Conservation (phyloP, 2,329 filamentous ascomycete genomes). For the Fusarium hainanense region DNA sequence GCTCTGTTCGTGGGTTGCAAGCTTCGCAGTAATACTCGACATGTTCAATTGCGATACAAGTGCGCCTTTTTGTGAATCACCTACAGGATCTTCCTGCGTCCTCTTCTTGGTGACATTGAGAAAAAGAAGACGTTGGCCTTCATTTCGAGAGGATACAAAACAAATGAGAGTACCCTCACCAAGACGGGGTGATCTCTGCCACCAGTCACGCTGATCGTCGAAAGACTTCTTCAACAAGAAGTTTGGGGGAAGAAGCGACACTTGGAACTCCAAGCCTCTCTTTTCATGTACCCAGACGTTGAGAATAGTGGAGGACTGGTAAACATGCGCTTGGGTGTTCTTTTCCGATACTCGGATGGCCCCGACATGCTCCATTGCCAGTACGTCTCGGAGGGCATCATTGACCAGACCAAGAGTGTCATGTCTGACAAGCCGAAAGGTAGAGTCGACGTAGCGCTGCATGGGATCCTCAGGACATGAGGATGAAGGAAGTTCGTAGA, state of each 20-base stretch:
- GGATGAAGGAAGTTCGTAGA: slow-evolving; percentile 7
- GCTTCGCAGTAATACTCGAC: slow-evolving; percentile 13
- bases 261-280: background rate
- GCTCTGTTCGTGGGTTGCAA: background rate
- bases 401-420: slow-evolving; percentile 15
- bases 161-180: slow-evolving; percentile 22
- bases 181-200: slow-evolving; percentile 13
- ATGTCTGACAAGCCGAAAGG: slow-evolving; percentile 19
- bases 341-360: background rate
- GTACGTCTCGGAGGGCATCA: slow-evolving; percentile 3
- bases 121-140: background rate
- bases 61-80: too few relatives aligned
- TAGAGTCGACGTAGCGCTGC: slow-evolving; percentile 13
- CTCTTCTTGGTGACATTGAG: too few relatives aligned
- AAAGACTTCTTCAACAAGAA: too few relatives aligned
- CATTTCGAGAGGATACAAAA: background rate
- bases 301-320: background rate
- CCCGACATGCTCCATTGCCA: too few relatives aligned
- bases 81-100: too few relatives aligned
- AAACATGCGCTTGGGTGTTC: background rate
- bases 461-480: slow-evolving; percentile 12
- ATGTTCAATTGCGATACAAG: too few relatives aligned
- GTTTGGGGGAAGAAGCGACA: too few relatives aligned
- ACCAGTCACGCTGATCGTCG: too few relatives aligned
- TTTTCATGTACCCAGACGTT: background rate